Base-by-base conservation (phyloP, 2,329 filamentous ascomycete species). In the Trichophyton benhamiae region DNA sequence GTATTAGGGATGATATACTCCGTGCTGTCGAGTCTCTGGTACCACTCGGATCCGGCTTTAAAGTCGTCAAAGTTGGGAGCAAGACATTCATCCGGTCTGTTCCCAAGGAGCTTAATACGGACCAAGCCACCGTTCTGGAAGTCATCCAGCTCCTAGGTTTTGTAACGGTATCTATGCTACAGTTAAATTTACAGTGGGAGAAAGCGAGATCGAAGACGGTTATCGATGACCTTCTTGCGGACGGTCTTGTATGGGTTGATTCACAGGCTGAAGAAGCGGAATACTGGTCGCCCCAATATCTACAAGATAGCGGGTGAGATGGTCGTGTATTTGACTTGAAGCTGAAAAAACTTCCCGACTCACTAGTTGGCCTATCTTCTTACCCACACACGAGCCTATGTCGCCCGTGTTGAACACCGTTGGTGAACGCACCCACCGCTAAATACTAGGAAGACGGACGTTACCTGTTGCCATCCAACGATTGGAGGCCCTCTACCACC, bases 161-260 rank as follows among this genome's bases (percentile, higher is more conserved):
- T 70, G 88, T 97, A 59, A 95, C 87, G 62, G 83, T 95, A 15
- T 88, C 87, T 0, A 95, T 97, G 88, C 76, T 99, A 60, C 86
- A 88, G 75, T 77, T 87, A 58, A 99, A 99, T 72, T 76, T 99
- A 30, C 82, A 80, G 15, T 99, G 94, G 94, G 86, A 92, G 66
- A 79, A 83, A 52, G 88, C 91, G 4, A 81, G 94, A 65, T 88
- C 90, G n/a, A 82, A 87, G 71, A 96, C 94, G 0, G 91, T 92
- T 1, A 82, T 97, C 59, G 90, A 96, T 64, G 94, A 99, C 73
- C 77, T 99, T 38, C 80, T 97, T 59, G 85, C 87, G 0, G 90
- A 95, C 69, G 90, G 91, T 59, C 83, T 99, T 78, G 83, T 99
- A 13, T 99, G 94, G 94, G 85, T 97, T 4, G 94, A 99, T 74